Evolutionary conservation across 106 monocot genomes (phyloP).

Genomic region (Ottelia alismoides): DNA sequence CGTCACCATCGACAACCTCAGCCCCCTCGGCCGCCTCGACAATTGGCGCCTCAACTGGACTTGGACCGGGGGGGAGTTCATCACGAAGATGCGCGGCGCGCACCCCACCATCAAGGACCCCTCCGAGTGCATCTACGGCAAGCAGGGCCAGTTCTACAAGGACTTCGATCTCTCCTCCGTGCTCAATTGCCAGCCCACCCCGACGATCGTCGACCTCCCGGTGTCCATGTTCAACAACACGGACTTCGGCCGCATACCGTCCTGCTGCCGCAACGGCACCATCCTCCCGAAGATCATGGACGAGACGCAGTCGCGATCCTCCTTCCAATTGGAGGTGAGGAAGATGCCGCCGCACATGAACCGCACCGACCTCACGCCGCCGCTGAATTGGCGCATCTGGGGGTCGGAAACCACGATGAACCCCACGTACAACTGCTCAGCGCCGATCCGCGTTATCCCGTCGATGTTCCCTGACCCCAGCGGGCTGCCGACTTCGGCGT

Average conservation of each 20-base stretch:
- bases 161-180: constrained; percentile 53
- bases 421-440: constrained; percentile 47
- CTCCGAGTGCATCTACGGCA: constrained; percentile 43
- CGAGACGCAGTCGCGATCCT: constrained; percentile 32
- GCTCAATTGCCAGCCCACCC: constrained; percentile 35
- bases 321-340: constrained; percentile 64
- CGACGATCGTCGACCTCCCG: constrained; percentile 51
- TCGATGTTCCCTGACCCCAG: constrained; percentile 44
- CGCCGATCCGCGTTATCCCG: constrained; percentile 36
- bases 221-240: constrained; percentile 29
- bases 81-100: constrained; percentile 46
- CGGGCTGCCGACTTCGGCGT: constrained; percentile 27
- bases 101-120: constrained; percentile 22
- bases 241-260: constrained; percentile 26
- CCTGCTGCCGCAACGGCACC: constrained; percentile 71
- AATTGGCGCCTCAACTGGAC: constrained; percentile 65
- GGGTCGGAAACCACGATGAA: constrained; percentile 28
- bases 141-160: constrained; percentile 42
- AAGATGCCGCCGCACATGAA: constrained; percentile 85
- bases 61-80: constrained; percentile 60
- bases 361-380: constrained; percentile 40
- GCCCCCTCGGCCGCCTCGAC: constrained; percentile 50
- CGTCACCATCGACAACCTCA: constrained; percentile 44
- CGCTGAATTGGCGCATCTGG: constrained; percentile 33
- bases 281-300: constrained; percentile 56